Conservation (phyloP, 192 early-diverging fungal genomes). For the Borealophlyctis nickersoniae region DNA sequence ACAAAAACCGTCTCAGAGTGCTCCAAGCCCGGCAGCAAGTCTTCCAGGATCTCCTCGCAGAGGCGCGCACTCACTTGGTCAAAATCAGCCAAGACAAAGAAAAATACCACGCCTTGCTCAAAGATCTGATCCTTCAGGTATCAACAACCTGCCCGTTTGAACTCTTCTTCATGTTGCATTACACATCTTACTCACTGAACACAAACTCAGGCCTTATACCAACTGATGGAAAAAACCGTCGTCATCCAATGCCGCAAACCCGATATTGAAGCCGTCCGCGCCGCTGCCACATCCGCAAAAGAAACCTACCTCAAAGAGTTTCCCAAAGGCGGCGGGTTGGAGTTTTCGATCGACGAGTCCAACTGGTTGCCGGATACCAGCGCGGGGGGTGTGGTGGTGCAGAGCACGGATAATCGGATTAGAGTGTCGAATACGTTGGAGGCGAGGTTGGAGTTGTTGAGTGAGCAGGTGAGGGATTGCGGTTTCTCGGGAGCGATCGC, state of each 20-base stretch:
- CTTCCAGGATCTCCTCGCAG: conserved; percentile 76
- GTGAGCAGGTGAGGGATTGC: conserved; percentile 46
- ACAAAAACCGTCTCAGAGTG: conserved; percentile 90
- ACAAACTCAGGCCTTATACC: conserved; percentile 76
- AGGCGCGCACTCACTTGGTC: conserved; percentile 62
- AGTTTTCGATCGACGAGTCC: conserved; percentile 52
- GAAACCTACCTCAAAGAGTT: conserved; percentile 57
- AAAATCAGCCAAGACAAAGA: conserved; percentile 53
- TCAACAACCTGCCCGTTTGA: background rate
- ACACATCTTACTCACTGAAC: background rate
- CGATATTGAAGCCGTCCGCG: conserved; percentile 64
- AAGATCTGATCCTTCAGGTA: conserved; percentile 73
- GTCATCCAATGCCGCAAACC: conserved; percentile 65
- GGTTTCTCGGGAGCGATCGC: too few species aligned
- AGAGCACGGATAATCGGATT: conserved; percentile 74
- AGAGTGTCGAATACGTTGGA: conserved; percentile 87
- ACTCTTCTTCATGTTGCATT: conserved; percentile 1
- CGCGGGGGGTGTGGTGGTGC: conserved; percentile 86
- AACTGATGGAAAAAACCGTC: conserved; percentile 81
- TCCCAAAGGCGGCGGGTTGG: conserved; percentile 43
- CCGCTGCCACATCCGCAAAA: conserved; percentile 49
- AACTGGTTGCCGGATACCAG: conserved; percentile 70
- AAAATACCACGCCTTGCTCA: conserved; percentile 64
- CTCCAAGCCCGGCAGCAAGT: conserved; percentile 85
- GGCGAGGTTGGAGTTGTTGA: conserved; percentile 78